Conservation (phyloP, 176 grass and related monocot genomes). For the Aegilops tauschii region DNA sequence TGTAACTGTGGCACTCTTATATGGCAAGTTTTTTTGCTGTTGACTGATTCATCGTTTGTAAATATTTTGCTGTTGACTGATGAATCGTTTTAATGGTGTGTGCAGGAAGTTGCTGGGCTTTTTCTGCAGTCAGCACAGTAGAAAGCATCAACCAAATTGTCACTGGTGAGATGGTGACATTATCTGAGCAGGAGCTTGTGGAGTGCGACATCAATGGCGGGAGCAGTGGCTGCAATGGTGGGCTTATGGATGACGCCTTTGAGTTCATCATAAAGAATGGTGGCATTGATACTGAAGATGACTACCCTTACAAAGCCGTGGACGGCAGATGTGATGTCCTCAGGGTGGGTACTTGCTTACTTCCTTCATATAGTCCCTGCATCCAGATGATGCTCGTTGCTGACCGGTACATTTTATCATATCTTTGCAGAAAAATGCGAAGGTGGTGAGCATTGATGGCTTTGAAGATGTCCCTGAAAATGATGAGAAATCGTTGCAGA, state of each 20-base stretch:
- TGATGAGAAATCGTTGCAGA: conserved; percentile 74
- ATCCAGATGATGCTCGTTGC: background rate
- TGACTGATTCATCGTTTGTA: background rate
- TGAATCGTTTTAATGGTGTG: background rate
- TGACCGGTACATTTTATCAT: background rate
- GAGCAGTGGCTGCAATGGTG: conserved; percentile 85
- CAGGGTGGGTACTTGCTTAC: conserved; percentile 61
- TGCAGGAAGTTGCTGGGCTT: conserved; percentile 98
- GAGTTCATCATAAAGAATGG: conserved; percentile 78
- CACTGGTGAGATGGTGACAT: conserved; percentile 60
- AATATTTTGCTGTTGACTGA: background rate
- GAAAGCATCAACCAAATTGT: conserved; percentile 93
- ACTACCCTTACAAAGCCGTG: conserved; percentile 72
- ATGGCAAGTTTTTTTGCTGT: background rate
- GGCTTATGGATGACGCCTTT: conserved; percentile 82
- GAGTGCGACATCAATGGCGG: conserved; percentile 59
- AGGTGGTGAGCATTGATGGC: conserved; percentile 78
- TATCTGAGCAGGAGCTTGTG: conserved; percentile 85
- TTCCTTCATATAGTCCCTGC: background rate
- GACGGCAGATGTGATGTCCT: conserved; percentile 65
- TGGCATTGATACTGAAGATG: conserved; percentile 81
- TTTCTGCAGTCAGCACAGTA: conserved; percentile 77
- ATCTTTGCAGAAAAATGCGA: conserved; percentile 59
- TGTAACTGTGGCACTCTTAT: background rate
- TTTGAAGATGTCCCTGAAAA: conserved; percentile 83